Percentiles rank a stretch among this genome's conserved stretches.
Evolutionary conservation across 176 grass and related monocot genomes (phyloP).

Genomic region (Guadua angustifolia): DNA sequence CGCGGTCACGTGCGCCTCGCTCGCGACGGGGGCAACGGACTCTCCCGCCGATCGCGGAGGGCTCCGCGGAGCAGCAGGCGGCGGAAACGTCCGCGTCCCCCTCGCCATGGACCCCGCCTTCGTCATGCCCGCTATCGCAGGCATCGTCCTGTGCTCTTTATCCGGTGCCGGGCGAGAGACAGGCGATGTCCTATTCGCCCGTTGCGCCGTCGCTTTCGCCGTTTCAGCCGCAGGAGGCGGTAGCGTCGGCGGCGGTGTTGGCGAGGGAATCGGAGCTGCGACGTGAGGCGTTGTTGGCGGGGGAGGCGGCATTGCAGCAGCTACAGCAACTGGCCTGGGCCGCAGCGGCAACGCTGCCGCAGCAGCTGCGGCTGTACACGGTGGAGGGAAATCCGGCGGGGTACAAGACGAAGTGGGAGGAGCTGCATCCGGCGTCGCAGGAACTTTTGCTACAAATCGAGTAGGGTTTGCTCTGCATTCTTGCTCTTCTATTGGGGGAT

Average conservation of each 20-base stretch:
- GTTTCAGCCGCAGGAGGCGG: not conserved
- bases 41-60: conserved; percentile 28
- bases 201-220: not conserved
- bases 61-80: not conserved
- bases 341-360: conserved; percentile 29
- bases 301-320: not conserved
- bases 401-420: conserved; percentile 63
- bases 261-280: conserved; percentile 22
- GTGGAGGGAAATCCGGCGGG: conserved; percentile 47
- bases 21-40: not conserved
- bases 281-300: not conserved
- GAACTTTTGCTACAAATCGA: conserved; percentile 67
- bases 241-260: not conserved
- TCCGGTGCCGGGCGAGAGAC: not conserved
- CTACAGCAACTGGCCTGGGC: conserved; percentile 23
- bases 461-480: conserved; percentile 47
- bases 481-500: conserved; percentile 16
- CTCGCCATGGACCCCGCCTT: not conserved
- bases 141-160: not conserved
- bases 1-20: not conserved
- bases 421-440: conserved; percentile 69
- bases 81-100: conserved; percentile 11
- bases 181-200: not conserved
- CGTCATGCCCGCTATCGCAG: not conserved
- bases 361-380: conserved; percentile 52